Evolutionary conservation across 2,329 filamentous ascomycete species (phyloP).

Genomic region (Cercospora janseana): DNA sequence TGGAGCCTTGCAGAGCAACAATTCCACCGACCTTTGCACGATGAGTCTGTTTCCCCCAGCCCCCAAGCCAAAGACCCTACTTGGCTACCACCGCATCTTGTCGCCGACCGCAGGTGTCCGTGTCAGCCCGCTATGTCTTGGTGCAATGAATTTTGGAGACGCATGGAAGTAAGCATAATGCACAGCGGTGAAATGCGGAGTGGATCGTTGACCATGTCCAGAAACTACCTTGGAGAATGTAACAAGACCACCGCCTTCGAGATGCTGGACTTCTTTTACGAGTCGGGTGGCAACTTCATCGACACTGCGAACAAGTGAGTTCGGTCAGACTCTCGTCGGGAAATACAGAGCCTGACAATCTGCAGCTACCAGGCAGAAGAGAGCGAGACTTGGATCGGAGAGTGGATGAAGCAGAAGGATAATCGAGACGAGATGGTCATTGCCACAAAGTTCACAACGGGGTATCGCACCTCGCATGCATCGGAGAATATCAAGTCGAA

Average conservation of each 20-base stretch:
- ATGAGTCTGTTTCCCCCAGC: conserved; percentile 23
- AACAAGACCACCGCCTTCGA: conserved; percentile 35
- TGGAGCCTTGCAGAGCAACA: background rate
- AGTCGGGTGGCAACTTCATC: conserved; percentile 37
- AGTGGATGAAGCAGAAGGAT: conserved; percentile 31
- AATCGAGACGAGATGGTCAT: conserved; percentile 24
- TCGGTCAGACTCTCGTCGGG: background rate
- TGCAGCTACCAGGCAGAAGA: conserved; percentile 39
- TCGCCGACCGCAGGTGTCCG: conserved; percentile 52
- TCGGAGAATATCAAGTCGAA: conserved; percentile 25
- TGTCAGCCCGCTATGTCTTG: conserved; percentile 56
- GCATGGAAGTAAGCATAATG: conserved; percentile 42
- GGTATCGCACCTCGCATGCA: conserved; percentile 43
- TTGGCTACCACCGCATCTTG: conserved; percentile 54
- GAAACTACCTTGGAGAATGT: conserved; percentile 32
- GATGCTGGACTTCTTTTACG: conserved; percentile 38
- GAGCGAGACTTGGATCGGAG: conserved; percentile 38
- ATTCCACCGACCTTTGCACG: too few relatives aligned
- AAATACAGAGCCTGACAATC: background rate
- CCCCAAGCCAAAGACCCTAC: conserved; percentile 39
- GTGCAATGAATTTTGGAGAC: conserved; percentile 56
- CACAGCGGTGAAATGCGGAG: background rate
- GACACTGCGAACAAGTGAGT: conserved; percentile 35
- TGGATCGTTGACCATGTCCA: conserved; percentile 31
- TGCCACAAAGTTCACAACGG: conserved; percentile 59